These are phyloP conservation scores for Linum tenue DNA, from an alignment of 345 rosid species.

Conservation along the genomic window DNA sequence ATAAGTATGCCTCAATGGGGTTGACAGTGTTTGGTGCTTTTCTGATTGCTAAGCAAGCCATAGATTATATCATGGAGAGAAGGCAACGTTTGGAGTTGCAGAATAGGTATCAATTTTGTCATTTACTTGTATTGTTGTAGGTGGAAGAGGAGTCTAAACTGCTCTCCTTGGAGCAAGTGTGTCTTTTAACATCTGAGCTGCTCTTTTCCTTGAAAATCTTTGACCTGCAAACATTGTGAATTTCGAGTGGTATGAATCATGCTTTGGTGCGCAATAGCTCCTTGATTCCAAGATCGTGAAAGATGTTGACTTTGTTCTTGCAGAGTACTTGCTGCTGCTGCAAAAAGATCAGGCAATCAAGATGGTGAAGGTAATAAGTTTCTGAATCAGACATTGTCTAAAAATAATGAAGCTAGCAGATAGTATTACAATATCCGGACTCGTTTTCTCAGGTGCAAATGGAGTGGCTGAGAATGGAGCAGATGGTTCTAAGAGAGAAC, in stretches of 20 bases:
- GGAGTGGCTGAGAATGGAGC: conserved; percentile 38
- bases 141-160: not conserved
- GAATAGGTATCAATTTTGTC: conserved; percentile 31
- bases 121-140: not conserved
- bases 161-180: not conserved
- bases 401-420: conserved; percentile 3
- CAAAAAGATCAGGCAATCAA: conserved; percentile 44
- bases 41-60: conserved; percentile 47
- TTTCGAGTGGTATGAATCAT: too few species aligned
- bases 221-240: too few species aligned
- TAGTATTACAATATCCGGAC: conserved; percentile 8
- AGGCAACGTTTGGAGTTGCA: conserved; percentile 39
- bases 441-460: conserved; percentile 34
- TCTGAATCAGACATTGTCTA: not conserved
- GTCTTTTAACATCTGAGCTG: not conserved
- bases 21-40: conserved; percentile 58
- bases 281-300: too few species aligned
- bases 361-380: conserved; percentile 46
- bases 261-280: too few species aligned
- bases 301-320: conserved; percentile 12
- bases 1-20: conserved; percentile 59
- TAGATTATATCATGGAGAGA: conserved; percentile 52
- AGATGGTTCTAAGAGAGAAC: conserved; percentile 46
- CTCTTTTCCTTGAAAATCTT: not conserved
- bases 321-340: conserved; percentile 92